Base-by-base conservation (phyloP, 2,329 filamentous ascomycete genomes). In the Pseudocercospora musae region DNA sequence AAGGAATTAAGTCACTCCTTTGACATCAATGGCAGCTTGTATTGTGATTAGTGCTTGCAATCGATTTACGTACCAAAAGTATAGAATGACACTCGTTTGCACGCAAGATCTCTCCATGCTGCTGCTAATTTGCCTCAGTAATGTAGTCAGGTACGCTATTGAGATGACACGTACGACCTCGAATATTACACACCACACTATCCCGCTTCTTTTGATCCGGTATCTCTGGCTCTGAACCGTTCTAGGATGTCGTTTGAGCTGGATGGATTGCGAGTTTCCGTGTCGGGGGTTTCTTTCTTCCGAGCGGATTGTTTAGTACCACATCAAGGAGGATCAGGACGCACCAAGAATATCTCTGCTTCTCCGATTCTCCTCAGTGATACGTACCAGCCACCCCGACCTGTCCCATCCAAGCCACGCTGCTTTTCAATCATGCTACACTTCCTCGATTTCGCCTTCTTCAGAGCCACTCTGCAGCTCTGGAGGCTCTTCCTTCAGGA, bases 371-470 rank as follows among this genome's bases (percentile, higher is more conserved):
- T 18, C 15, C 37, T n/a, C 4, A 8, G 15, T 33, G 37, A 40
- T 40, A 40, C 37, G 37, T 40, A 40, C 37, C 37, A 7, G 1
- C 5, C 3, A 1, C 37, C 18, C 37, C n/a, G 8, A 40, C 37
- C 3, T 7, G 7, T 40, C 37, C n/a, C 15, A 40, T 40, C 15
- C 37, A 40, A n/a, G 13, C 33, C 33, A 6, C 13, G 9, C 29
- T 25, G 23, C 23, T 25, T 25, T 25, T 25, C 23, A 25, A 29
- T 29, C 27, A 33, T 33, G 1, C 15, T 79, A 81, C 62, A 80
- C 77, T 81, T 98, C 93, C 78, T 96, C 95, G 71, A 99, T 98
- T 80, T 99, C 95, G 57, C 95, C 95, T 78, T 99, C 95, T 79
- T 99, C 95, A 73, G 93, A 97, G 58, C 95, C 95, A 62, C 90